Conservation (phyloP, 1,139 yeast genomes). For the Blastobotrys proliferans region DNA sequence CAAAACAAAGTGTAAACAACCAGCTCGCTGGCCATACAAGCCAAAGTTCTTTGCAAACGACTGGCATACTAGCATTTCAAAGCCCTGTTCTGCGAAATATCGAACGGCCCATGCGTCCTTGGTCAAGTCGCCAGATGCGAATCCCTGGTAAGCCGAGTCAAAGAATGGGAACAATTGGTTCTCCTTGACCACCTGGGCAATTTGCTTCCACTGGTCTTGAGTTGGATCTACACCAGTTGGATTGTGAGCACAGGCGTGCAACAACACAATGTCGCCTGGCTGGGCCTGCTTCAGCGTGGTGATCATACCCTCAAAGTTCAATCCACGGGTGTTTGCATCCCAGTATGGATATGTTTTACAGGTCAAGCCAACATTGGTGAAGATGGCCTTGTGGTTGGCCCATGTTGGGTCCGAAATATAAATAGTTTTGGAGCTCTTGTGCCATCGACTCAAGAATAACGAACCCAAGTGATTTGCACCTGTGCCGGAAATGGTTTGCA, state of each 20-base stretch:
- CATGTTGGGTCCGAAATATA: conserved; percentile 90
- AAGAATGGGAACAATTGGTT: conserved; percentile 66
- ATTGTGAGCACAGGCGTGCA: conserved; percentile 96
- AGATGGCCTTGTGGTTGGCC: conserved; percentile 91
- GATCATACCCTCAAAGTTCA: conserved; percentile 49
- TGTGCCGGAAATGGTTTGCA: conserved; percentile 90
- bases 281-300: conserved; percentile 30
- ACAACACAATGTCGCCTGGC: conserved; percentile 50
- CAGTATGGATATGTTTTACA: conserved; percentile 77
- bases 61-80: conserved; percentile 70
- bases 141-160: conserved; percentile 94
- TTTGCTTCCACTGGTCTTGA: conserved; percentile 70
- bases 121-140: conserved; percentile 66
- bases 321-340: conserved; percentile 58
- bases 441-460: conserved; percentile 54
- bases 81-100: conserved; percentile 39
- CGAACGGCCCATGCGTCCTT: conserved; percentile 50
- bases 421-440: conserved; percentile 43
- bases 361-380: conserved; percentile 59
- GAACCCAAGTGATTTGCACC: conserved; percentile 94
- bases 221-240: conserved; percentile 95
- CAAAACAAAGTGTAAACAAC: conserved; percentile 65
- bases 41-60: conserved; percentile 98
- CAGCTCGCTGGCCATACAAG: conserved; percentile 91
- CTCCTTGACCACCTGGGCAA: conserved; percentile 55